Evolutionary conservation across 495 filamentous ascomycete genomes (phyloP), one percentile per base, ranked within the genome.

Genomic region (Hypoxylon fragiforme): DNA sequence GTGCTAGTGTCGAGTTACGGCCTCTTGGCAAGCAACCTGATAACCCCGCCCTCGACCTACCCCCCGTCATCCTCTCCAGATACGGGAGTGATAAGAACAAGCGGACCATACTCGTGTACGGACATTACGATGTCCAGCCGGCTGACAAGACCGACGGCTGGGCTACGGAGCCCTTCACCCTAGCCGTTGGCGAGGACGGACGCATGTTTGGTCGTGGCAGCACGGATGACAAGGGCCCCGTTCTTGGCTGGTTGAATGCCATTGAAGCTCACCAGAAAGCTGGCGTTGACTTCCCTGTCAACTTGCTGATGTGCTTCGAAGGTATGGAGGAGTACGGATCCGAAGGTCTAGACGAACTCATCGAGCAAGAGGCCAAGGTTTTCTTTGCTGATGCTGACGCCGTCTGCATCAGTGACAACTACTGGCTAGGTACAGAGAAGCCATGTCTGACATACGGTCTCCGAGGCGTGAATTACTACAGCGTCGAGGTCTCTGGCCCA

Each of bases 321-420:
- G 95, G 95, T 34, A 99, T 99, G 95, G 94, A 99, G 75, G 95
- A 99, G 75, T 95, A 96, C 70, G 95, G 95, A 32, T 96, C 90
- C 0, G 95, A 97, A 64, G 95, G 95, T 31, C 81, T 99, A 32
- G 92, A 99, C 55, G 92, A 96, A 35, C 87, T 97, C 55, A 96
- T 99, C 70, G 77, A 87, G 54, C 84, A 79, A 13, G 95, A 99
- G 74, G 87, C 83, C 59, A 90, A 92, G 75, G 84, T 85, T 46
- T 97, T 82, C 78, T 99, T 99, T 75, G 89, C 88, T 59, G 92
- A 96, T 58, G 84, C 90, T 3, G 95, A 99, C 54, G 95, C 92
- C 3, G 92, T 96, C 14, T 97, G 95, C 77, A 99, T 99, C 64
- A 95, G 89, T 41, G 95, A 99, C 73, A 99, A 99, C 79, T 99